Conservation (phyloP, 139 green algal species). For the Picochlorum sp. region DNA sequence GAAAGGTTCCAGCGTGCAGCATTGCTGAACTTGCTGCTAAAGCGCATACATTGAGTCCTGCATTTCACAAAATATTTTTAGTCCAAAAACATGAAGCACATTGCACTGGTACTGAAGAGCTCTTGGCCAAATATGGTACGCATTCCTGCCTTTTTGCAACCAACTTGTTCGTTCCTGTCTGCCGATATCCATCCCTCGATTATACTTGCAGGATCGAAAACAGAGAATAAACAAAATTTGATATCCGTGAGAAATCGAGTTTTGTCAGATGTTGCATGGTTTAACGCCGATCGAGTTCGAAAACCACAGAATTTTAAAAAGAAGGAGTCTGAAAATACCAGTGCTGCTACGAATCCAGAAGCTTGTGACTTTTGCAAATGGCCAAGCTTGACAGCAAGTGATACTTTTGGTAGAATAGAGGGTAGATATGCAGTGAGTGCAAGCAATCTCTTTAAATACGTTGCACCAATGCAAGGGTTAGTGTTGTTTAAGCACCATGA, state of each 20-base stretch:
- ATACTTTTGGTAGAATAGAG: slow-evolving; percentile 49
- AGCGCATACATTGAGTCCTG: not conserved
- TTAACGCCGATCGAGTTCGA: slow-evolving; percentile 43
- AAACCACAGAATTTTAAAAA: slow-evolving; percentile 62
- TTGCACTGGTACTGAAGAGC: not conserved
- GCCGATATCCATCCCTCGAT: not conserved
- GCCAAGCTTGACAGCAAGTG: slow-evolving; percentile 42
- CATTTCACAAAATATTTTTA: not conserved
- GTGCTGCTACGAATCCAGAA: not conserved
- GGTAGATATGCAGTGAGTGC: slow-evolving; percentile 43
- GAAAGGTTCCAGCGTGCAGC: too few species aligned
- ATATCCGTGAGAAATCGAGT: slow-evolving; percentile 47
- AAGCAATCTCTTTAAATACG: slow-evolving; percentile 83
- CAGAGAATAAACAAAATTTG: slow-evolving; percentile 49
- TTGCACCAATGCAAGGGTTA: slow-evolving; percentile 56
- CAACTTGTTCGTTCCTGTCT: not conserved
- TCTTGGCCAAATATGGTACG: not conserved
- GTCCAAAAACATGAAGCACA: not conserved
- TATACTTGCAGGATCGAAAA: slow-evolving; percentile 18
- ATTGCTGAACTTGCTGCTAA: not conserved
- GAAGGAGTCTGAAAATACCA: not conserved
- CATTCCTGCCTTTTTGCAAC: not conserved
- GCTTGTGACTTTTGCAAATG: slow-evolving; percentile 69
- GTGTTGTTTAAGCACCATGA: slow-evolving; percentile 76
- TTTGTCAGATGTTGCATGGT: slow-evolving; percentile 40